Evolutionary conservation across 2,329 filamentous ascomycete species (phyloP).

Genomic region (Microdochium paspali): DNA sequence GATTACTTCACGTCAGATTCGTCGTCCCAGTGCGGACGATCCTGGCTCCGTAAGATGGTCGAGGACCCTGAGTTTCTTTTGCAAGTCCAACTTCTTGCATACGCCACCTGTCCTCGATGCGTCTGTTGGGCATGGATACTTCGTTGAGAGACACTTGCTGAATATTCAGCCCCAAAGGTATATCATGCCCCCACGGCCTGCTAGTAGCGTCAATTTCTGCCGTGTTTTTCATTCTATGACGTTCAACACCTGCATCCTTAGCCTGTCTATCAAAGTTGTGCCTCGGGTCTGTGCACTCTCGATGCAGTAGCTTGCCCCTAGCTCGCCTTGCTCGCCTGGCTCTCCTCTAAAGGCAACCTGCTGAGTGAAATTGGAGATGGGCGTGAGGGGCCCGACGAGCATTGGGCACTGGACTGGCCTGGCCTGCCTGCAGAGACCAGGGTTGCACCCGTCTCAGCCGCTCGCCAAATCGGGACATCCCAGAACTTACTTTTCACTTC

Average conservation of each 20-base stretch:
- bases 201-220: not conserved
- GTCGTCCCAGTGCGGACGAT: not conserved
- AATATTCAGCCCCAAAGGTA: not conserved
- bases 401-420: not conserved
- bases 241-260: not conserved
- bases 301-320: not conserved
- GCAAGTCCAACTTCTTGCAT: too few species aligned
- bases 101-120: too few species aligned
- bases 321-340: not conserved
- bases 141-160: too few species aligned
- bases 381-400: not conserved
- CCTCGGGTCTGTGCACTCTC: not conserved
- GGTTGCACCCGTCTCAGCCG: not conserved
- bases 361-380: not conserved
- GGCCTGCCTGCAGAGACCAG: not conserved
- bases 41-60: not conserved
- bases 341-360: not conserved
- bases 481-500: too few species aligned
- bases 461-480: not conserved
- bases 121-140: too few species aligned
- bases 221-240: not conserved
- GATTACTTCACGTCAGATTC: not conserved
- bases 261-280: not conserved
- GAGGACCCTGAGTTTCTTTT: not conserved
- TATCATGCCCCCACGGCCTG: not conserved